These are phyloP conservation scores for Oryza nivara DNA, from an alignment of 176 grass and related monocot species.

Conservation along the genomic window DNA sequence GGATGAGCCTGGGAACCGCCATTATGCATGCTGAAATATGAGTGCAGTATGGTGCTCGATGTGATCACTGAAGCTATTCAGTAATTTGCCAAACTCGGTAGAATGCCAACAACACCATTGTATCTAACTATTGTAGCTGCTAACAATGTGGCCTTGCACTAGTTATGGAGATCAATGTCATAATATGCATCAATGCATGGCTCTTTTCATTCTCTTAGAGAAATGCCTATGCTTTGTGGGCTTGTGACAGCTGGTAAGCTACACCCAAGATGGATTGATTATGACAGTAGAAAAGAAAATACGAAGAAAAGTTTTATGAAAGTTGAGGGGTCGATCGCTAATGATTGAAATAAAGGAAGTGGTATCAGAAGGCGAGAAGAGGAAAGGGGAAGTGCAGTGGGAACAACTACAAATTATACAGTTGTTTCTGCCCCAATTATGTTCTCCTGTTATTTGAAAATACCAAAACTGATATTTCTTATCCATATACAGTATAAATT, in stretches of 20 bases:
- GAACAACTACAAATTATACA: neutral
- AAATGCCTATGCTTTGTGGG: neutral
- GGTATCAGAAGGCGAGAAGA: neutral
- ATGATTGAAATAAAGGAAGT: neutral
- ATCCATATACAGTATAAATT: too few species aligned
- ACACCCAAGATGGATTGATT: neutral
- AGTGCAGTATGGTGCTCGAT: neutral
- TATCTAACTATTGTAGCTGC: neutral
- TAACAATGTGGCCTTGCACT: neutral
- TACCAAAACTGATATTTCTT: too few species aligned
- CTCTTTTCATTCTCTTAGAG: neutral
- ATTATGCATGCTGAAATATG: neutral
- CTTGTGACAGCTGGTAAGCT: neutral
- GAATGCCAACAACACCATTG: neutral
- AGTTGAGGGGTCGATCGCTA: neutral
- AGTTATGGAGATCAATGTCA: neutral
- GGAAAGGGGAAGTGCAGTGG: neutral
- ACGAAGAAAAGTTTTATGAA: neutral
- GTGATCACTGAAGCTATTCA: neutral
- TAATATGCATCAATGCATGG: neutral
- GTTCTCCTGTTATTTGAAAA: too few species aligned
- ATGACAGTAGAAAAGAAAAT: neutral
- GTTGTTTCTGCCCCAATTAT: conserved; percentile 8
- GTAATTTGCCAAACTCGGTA: neutral
- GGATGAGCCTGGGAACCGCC: neutral